Percentiles rank a stretch among this genome's conserved stretches.
phyloP scores from a whole-genome alignment of 2,329 filamentous ascomycete species.

The Calonectria pauciramosa region DNA sequence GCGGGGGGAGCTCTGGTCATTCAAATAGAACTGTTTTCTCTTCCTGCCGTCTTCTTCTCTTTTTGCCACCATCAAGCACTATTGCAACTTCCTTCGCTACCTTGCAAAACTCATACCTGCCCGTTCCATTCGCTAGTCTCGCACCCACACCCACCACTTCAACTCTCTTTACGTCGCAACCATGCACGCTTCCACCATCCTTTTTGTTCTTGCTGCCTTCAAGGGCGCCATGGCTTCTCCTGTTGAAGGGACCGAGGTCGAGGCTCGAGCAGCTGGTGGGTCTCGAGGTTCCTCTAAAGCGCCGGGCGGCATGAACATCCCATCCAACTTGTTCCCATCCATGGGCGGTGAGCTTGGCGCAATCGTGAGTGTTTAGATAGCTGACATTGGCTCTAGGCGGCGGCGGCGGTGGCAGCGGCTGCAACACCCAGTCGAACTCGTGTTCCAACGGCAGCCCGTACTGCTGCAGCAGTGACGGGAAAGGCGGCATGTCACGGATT shows the following conservation, averaged over 20 bases:
- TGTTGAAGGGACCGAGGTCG: slow-evolving; percentile 9
- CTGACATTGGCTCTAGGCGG: neutral
- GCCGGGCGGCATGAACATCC: neutral
- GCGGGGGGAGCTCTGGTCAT: neutral
- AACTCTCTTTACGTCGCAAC: slow-evolving; percentile 3
- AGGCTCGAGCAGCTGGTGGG: slow-evolving; percentile 17
- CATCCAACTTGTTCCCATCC: neutral
- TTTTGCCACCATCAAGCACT: neutral
- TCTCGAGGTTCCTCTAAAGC: neutral
- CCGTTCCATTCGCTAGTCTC: neutral
- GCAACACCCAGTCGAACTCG: slow-evolving; percentile 13
- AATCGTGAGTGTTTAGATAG: neutral
- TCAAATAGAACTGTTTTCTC: neutral
- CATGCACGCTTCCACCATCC: slow-evolving; percentile 32
- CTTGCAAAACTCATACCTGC: neutral
- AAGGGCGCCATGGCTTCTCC: slow-evolving; percentile 29
- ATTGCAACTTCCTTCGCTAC: neutral
- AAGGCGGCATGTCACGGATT: slow-evolving; percentile 20
- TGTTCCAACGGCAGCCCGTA: slow-evolving; percentile 34
- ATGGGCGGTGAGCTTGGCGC: neutral
- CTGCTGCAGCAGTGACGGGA: slow-evolving; percentile 34
- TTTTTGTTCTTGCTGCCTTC: slow-evolving; percentile 21
- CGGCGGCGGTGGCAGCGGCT: neutral
- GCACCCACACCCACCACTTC: neutral
- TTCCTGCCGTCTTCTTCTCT: neutral